Conservation (phyloP, 2,329 filamentous ascomycete species). For the Botrytis sinoallii region DNA sequence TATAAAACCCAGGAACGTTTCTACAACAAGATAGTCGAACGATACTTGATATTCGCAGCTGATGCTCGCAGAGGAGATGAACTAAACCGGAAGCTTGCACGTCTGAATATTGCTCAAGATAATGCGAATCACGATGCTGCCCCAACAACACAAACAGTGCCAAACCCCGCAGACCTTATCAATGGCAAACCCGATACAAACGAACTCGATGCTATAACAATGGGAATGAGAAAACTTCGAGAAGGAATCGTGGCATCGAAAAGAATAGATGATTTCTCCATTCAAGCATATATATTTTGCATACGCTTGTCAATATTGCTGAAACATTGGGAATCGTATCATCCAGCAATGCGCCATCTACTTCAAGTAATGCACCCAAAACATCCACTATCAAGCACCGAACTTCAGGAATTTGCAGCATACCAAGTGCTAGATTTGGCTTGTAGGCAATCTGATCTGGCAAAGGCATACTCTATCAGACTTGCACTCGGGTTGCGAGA, state of each 20-base stretch:
- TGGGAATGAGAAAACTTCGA: constrained; percentile 85
- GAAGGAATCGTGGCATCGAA: constrained; percentile 82
- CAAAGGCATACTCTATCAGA: constrained; percentile 68
- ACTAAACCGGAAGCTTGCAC: constrained; percentile 71
- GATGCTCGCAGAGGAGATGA: constrained; percentile 67
- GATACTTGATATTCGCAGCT: constrained; percentile 87
- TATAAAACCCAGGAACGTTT: constrained; percentile 78
- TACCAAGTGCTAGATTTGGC: constrained; percentile 87
- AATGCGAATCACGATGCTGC: constrained; percentile 29
- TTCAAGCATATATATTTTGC: constrained; percentile 88
- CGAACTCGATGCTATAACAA: constrained; percentile 53
- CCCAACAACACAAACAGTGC: constrained; percentile 23
- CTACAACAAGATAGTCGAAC: constrained; percentile 81
- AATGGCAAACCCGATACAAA: constrained; percentile 20
- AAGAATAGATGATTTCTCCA: constrained; percentile 75
- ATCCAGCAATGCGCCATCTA: constrained; percentile 79
- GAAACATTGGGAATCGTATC: constrained; percentile 82
- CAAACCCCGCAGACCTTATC: constrained; percentile 18
- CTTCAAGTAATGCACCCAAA: constrained; percentile 67
- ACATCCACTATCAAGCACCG: constrained; percentile 65
- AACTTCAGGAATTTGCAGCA: constrained; percentile 73
- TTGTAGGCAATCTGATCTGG: constrained; percentile 74
- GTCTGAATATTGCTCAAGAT: constrained; percentile 40
- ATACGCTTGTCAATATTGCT: constrained; percentile 80
- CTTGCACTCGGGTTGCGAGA: constrained; percentile 61